Conservation (phyloP, 495 filamentous ascomycete species). For the Penicillium ochrochloron region DNA sequence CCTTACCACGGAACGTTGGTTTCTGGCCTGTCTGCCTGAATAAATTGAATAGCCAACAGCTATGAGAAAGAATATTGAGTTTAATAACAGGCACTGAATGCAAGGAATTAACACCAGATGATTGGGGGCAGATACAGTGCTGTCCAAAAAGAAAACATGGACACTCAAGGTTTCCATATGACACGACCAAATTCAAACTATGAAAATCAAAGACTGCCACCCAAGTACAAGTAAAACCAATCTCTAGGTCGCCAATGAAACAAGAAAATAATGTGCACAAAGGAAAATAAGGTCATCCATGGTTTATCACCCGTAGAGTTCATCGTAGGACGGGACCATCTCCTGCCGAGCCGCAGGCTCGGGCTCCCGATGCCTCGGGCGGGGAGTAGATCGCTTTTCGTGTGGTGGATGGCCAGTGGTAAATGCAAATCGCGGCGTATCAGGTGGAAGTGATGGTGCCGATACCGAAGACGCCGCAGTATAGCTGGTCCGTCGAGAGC, state of each 20-base stretch:
- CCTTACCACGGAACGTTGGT: not conserved
- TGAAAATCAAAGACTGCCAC: not conserved
- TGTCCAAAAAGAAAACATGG: not conserved
- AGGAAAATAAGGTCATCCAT: conserved; percentile 9
- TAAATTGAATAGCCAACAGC: not conserved
- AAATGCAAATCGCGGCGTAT: conserved; percentile 35
- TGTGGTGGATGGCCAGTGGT: conserved; percentile 21
- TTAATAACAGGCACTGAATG: not conserved
- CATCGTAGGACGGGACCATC: conserved; percentile 52
- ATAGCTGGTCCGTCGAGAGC: conserved; percentile 46
- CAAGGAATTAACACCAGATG: not conserved
- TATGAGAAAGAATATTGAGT: not conserved
- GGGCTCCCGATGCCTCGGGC: conserved; percentile 30
- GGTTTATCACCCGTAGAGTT: conserved; percentile 45
- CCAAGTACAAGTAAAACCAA: conserved; percentile 7
- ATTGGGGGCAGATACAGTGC: not conserved
- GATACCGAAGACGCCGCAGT: conserved; percentile 40
- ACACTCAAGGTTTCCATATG: not conserved
- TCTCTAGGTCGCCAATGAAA: conserved; percentile 15
- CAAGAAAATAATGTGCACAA: conserved; percentile 8
- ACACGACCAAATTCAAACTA: not conserved
- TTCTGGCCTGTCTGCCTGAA: not conserved
- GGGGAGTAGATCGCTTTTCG: conserved; percentile 34
- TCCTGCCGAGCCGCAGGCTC: conserved; percentile 30
- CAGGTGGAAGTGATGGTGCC: conserved; percentile 34